These are phyloP conservation scores for Hanseniaspora thailandica DNA, from an alignment of 805 yeast genomes.

Conservation along the genomic window DNA sequence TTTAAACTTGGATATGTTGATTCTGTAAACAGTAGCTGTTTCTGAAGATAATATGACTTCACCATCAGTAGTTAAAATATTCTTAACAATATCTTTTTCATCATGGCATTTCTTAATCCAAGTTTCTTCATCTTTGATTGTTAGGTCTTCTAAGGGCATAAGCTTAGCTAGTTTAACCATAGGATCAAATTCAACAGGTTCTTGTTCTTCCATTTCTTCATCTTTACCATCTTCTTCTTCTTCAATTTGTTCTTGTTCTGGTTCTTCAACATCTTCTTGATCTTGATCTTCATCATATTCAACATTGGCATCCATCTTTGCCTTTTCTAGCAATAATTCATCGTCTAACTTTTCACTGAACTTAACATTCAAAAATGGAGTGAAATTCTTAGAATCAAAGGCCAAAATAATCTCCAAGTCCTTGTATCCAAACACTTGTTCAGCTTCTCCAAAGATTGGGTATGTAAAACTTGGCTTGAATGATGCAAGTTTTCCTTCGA, in stretches of 20 bases:
- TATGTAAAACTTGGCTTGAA: constrained; percentile 78
- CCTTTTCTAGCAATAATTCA: constrained; percentile 5
- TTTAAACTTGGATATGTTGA: constrained; percentile 26
- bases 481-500: constrained; percentile 42
- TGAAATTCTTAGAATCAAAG: constrained; percentile 62
- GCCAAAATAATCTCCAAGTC: constrained; percentile 54
- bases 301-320: constrained; percentile 7
- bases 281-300: constrained; percentile 3
- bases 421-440: constrained; percentile 74
- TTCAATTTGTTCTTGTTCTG: background rate
- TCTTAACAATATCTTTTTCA: constrained; percentile 28
- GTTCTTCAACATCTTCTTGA: constrained; percentile 50
- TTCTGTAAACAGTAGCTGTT: constrained; percentile 37
- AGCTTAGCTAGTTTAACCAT: constrained; percentile 34
- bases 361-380: constrained; percentile 56
- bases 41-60: constrained; percentile 29
- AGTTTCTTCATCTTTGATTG: constrained; percentile 48
- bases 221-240: background rate
- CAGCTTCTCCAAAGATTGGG: constrained; percentile 87
- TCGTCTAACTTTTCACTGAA: constrained; percentile 43
- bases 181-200: constrained; percentile 22
- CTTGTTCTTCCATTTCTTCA: constrained; percentile 22
- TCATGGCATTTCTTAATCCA: constrained; percentile 51
- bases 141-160: constrained; percentile 46
- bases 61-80: constrained; percentile 25